Evolutionary conservation across 371 early-diverging fungal species (phyloP).

Genomic region (Sanchytrium tribonematis): DNA sequence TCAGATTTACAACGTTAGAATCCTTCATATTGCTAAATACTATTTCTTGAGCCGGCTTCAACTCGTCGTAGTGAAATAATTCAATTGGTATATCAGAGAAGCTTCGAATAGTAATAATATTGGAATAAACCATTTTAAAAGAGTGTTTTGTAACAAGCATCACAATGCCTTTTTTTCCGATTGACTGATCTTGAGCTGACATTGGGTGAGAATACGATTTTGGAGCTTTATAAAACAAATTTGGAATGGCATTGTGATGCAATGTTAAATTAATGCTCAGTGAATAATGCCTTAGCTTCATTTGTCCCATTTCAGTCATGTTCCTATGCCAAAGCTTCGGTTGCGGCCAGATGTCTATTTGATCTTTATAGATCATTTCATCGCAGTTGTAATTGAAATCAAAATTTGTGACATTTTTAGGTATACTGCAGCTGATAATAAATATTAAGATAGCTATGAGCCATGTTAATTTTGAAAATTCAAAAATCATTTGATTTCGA

Average conservation of each 20-base stretch:
- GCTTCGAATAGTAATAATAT: not conserved
- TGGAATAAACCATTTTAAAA: not conserved
- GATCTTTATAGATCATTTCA: not conserved
- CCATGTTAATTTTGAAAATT: not conserved
- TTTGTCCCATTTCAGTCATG: not conserved
- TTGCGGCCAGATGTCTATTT: not conserved
- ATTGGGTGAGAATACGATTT: not conserved
- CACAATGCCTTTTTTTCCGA: not conserved
- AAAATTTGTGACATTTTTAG: not conserved
- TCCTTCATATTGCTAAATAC: not conserved
- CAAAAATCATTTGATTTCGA: no score
- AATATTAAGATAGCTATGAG: not conserved
- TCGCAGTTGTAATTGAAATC: not conserved
- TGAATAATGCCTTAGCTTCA: not conserved
- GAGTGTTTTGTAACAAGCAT: not conserved
- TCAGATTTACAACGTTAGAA: not conserved
- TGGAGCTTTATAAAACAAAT: not conserved
- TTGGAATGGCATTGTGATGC: not conserved
- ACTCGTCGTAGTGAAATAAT: not conserved
- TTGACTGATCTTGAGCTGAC: not conserved
- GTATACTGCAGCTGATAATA: not conserved
- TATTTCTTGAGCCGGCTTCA: not conserved
- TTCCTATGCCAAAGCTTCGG: not conserved
- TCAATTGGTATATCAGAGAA: not conserved
- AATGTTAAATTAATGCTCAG: not conserved